Evolutionary conservation across 2,329 filamentous ascomycete species (phyloP).

Genomic region (Akanthomyces lecanii): DNA sequence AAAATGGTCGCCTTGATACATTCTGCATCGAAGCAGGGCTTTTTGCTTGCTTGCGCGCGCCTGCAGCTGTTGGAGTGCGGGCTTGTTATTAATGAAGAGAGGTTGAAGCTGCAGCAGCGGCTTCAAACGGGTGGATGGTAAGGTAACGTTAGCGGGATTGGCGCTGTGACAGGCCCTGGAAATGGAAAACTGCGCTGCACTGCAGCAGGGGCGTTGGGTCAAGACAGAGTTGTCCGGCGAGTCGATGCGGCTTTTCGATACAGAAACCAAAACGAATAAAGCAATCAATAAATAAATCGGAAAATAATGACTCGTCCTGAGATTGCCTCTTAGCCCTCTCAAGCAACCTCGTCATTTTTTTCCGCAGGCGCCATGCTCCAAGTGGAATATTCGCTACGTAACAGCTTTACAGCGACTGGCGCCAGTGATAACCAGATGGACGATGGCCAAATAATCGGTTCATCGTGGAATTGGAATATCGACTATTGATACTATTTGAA

Average conservation of each 20-base stretch:
- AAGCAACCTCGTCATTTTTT: neutral
- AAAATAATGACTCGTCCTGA: too few species aligned
- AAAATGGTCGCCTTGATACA: slow-evolving; percentile 27
- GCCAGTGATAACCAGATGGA: neutral
- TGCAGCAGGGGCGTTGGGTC: neutral
- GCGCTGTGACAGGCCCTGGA: neutral
- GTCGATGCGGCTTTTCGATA: too few species aligned
- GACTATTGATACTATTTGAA: too few species aligned
- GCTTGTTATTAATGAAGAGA: neutral
- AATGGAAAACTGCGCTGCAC: neutral
- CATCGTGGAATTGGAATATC: too few species aligned
- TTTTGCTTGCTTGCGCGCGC: neutral
- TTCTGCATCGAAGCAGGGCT: slow-evolving; percentile 28
- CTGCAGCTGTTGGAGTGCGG: neutral
- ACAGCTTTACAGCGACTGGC: neutral
- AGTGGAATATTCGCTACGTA: slow-evolving; percentile 10
- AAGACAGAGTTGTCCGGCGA: neutral
- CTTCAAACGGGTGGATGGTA: neutral
- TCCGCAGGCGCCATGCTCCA: neutral
- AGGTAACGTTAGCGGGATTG: neutral
- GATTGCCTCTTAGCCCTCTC: too few species aligned
- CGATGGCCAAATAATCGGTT: too few species aligned
- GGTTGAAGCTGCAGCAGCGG: slow-evolving; percentile 1
- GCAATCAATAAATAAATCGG: too few species aligned
- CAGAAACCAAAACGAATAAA: neutral